Percentiles rank a stretch among this genome's conserved stretches.
Evolutionary conservation across 1,139 yeast species (phyloP).

Genomic region (Yamadazyma songkhlaensis): DNA sequence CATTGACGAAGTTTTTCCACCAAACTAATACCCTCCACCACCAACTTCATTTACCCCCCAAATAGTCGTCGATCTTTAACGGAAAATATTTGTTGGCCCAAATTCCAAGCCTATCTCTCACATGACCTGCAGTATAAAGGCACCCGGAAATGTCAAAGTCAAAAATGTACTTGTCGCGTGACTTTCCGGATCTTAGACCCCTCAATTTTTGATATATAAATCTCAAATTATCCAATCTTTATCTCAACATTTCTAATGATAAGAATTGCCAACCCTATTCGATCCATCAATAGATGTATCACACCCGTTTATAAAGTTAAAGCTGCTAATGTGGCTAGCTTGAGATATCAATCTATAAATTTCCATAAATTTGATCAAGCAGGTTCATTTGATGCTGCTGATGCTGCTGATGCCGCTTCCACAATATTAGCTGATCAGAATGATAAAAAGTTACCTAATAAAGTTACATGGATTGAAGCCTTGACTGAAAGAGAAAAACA

Average conservation of each 20-base stretch:
- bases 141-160: too few species aligned
- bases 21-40: not conserved
- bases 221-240: not conserved
- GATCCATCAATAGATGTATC: too few species aligned
- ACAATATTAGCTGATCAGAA: constrained; percentile 55
- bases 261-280: not conserved
- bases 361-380: constrained; percentile 40
- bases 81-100: too few species aligned
- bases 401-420: constrained; percentile 69
- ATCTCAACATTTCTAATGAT: constrained; percentile 1
- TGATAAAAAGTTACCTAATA: constrained; percentile 43
- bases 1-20: not conserved
- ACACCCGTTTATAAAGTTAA: too few species aligned
- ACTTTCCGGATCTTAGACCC: not conserved
- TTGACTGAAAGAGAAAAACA: constrained; percentile 71
- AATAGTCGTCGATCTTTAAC: too few species aligned
- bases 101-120: too few species aligned
- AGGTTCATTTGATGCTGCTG: constrained; percentile 44
- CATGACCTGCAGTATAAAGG: too few species aligned
- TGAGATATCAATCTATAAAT: constrained; percentile 13
- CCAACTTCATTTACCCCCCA: too few species aligned
- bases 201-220: not conserved
- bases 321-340: not conserved
- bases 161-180: not conserved
- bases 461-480: constrained; percentile 84